Percentiles rank a stretch among this genome's conserved stretches.
Conservation (phyloP, 2,329 filamentous ascomycete genomes). For the Tolypocladium cylindrosporum region DNA sequence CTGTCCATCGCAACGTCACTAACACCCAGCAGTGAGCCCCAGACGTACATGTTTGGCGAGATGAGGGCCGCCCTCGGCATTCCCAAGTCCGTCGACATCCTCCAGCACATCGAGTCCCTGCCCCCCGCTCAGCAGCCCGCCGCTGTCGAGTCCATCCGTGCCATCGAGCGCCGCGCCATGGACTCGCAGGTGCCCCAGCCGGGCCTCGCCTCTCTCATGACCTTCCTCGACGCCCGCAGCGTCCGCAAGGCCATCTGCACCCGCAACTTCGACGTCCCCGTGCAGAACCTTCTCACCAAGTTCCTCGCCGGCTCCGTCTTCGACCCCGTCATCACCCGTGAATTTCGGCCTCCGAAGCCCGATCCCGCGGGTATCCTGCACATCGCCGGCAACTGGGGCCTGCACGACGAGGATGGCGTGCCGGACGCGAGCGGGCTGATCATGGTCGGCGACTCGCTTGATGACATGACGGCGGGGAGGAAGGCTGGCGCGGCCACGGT, state of each 20-base stretch:
- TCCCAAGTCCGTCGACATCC: slow-evolving; percentile 65
- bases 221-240: slow-evolving; percentile 59
- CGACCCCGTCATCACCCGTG: slow-evolving; percentile 71
- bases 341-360: slow-evolving; percentile 76
- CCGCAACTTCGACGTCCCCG: slow-evolving; percentile 80
- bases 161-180: slow-evolving; percentile 78
- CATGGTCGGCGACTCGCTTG: slow-evolving; percentile 72
- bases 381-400: slow-evolving; percentile 68
- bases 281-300: slow-evolving; percentile 62
- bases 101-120: slow-evolving; percentile 75
- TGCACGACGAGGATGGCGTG: slow-evolving; percentile 25
- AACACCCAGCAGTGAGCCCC: slow-evolving; percentile 56
- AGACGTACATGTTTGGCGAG: slow-evolving; percentile 89
- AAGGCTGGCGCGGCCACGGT: slow-evolving; percentile 82
- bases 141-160: slow-evolving; percentile 65
- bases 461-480: slow-evolving; percentile 85
- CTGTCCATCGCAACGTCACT: not conserved
- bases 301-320: slow-evolving; percentile 64
- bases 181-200: slow-evolving; percentile 68
- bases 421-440: slow-evolving; percentile 39
- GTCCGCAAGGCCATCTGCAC: slow-evolving; percentile 84
- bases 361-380: slow-evolving; percentile 80
- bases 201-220: slow-evolving; percentile 69
- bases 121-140: slow-evolving; percentile 46
- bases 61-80: slow-evolving; percentile 75